Percentiles rank a stretch among this genome's conserved stretches.
phyloP scores from a whole-genome alignment of 768 basidiomycete genomes.

The Clavulina sp. region DNA sequence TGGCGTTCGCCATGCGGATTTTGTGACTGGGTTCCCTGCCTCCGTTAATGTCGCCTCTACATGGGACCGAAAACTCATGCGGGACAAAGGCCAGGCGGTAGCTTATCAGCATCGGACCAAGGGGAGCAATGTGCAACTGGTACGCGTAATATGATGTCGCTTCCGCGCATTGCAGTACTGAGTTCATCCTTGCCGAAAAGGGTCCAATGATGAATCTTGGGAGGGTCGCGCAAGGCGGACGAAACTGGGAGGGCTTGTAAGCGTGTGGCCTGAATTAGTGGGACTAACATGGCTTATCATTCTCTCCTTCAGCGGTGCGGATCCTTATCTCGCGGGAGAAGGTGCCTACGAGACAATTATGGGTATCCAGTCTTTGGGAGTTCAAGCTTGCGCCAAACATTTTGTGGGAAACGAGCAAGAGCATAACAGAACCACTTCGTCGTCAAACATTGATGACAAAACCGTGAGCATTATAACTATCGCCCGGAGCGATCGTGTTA shows the following conservation, averaged over 20 bases:
- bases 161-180: conserved; percentile 41
- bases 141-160: conserved; percentile 31
- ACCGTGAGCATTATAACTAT: conserved; percentile 20
- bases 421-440: conserved; percentile 18
- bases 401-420: conserved; percentile 39
- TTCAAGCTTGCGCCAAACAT: conserved; percentile 75
- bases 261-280: not conserved
- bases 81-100: conserved; percentile 38
- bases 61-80: conserved; percentile 23
- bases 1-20: conserved; percentile 61
- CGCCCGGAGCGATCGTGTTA: not conserved
- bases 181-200: conserved; percentile 32
- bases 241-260: conserved; percentile 73
- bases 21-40: conserved; percentile 66
- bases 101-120: conserved; percentile 62
- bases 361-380: conserved; percentile 62
- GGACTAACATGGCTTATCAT: not conserved
- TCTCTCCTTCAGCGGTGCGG: conserved; percentile 34
- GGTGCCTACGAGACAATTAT: conserved; percentile 58
- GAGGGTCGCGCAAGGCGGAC: conserved; percentile 39
- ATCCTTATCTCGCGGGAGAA: conserved; percentile 72
- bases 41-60: conserved; percentile 69
- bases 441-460: conserved; percentile 59
- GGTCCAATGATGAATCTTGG: conserved; percentile 42
- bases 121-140: conserved; percentile 63